Evolutionary conservation across 1,284 basidiomycete genomes (phyloP), one percentile per base, ranked within the genome.

Genomic region (Rhodotorula sp.): DNA sequence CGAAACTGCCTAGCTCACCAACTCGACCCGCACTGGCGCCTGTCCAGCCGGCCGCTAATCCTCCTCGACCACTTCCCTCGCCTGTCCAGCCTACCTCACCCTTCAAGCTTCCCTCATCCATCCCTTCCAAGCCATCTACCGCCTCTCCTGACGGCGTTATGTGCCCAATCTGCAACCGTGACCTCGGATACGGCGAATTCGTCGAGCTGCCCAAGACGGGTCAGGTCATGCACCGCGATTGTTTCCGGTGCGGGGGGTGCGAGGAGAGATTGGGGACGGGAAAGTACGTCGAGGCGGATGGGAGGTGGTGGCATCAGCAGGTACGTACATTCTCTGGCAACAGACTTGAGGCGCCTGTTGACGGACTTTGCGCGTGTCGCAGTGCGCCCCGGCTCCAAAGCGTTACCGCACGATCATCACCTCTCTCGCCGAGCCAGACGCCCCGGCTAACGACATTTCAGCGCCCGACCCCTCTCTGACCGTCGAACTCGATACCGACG

Each of bases 231-330:
- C 72, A 74, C 24, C 20, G 34, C 16, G 63, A 51, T 1, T 74
- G 72, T 63, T 82, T 92, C 89, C 55, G 91, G 89, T 9, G 82
- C 89, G 2, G 91, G 90, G 80, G 92, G 92, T 81, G 91, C 90
- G 1, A 80, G 86, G 46, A 68, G 40, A 8, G 40, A 26, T 59
- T 74, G 24, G 68, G 59, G 0, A 53, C 48, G 5, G 70, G 70
- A 22, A 66, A 62, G 26, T 59, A 70, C 30, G 40, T 68, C 44
- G 68, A 65, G 5, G 59, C 46, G 4, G 68, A 70, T 26, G 70
- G 48, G 1, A 55, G 55, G 15, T 63, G 64, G 28, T 74, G 53
- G 31, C 73, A 74, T 28, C 46, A 53, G 26, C 48, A 60, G 56
- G 70, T 74, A 52, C 46, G 65, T 26, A 10, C 34, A 10, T 34